Conservation (phyloP, 2,329 filamentous ascomycete genomes). For the Ophiostoma pallidulum region DNA sequence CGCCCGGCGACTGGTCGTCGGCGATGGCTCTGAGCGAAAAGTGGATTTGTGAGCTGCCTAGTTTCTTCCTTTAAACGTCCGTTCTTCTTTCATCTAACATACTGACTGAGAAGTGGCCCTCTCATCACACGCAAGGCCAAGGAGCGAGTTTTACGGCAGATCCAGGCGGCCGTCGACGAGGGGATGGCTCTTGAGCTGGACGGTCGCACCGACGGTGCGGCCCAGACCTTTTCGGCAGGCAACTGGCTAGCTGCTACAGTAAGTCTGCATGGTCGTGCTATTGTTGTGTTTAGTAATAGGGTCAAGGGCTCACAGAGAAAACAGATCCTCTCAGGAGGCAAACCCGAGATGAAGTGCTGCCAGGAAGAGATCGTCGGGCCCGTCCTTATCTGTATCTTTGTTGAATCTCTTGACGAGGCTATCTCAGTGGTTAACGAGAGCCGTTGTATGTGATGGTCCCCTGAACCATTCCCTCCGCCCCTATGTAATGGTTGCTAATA, state of each 20-base stretch:
- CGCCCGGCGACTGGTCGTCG: slow-evolving; percentile 62
- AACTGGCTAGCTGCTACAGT: slow-evolving; percentile 80
- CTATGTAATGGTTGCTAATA: neutral
- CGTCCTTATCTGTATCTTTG: slow-evolving; percentile 71
- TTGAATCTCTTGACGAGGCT: slow-evolving; percentile 67
- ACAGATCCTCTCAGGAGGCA: slow-evolving; percentile 58
- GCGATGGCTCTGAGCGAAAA: slow-evolving; percentile 49
- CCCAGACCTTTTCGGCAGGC: slow-evolving; percentile 69
- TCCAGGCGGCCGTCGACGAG: slow-evolving; percentile 66
- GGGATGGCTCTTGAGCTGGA: slow-evolving; percentile 70
- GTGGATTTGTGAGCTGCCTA: neutral
- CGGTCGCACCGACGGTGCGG: slow-evolving; percentile 63
- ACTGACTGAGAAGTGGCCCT: slow-evolving; percentile 46
- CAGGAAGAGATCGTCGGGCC: slow-evolving; percentile 78
- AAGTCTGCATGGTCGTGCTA: slow-evolving; percentile 13
- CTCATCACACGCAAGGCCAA: slow-evolving; percentile 72
- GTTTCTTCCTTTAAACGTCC: slow-evolving; percentile 43
- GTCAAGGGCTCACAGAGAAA: too few species aligned
- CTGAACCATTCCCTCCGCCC: too few species aligned
- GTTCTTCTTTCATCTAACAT: slow-evolving; percentile 31
- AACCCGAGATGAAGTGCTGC: slow-evolving; percentile 73
- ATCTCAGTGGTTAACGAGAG: slow-evolving; percentile 74
- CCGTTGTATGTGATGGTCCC: slow-evolving; percentile 38
- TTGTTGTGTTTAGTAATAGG: too few species aligned
- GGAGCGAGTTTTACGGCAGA: slow-evolving; percentile 41